These are phyloP conservation scores for Ophiostoma sp. DNA, from an alignment of 2,329 filamentous ascomycete genomes.

Conservation along the genomic window DNA sequence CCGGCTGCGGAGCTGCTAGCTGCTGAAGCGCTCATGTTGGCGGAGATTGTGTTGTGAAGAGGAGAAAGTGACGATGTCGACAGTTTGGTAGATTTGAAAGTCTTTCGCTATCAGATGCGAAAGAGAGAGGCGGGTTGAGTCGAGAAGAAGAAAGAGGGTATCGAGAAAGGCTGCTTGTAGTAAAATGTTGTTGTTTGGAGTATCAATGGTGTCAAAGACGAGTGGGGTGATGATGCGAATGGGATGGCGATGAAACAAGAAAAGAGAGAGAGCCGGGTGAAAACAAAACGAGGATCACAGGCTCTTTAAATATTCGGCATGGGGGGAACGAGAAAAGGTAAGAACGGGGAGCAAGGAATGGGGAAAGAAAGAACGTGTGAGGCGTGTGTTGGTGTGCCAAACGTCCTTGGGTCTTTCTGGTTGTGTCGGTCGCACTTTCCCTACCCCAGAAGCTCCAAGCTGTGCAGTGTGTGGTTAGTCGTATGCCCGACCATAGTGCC, in stretches of 20 bases:
- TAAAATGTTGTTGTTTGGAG: neutral
- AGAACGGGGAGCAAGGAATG: neutral
- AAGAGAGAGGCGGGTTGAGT: neutral
- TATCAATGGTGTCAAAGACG: neutral
- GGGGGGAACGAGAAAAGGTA: neutral
- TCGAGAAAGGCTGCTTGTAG: neutral
- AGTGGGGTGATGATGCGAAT: neutral
- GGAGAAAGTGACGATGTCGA: neutral
- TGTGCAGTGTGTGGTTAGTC: neutral
- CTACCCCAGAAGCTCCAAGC: neutral
- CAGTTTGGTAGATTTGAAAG: neutral
- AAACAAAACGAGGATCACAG: constrained; percentile 14
- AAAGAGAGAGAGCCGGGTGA: neutral
- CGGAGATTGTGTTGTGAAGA: neutral
- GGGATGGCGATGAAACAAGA: constrained; percentile 9
- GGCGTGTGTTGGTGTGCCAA: neutral
- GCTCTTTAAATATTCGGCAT: constrained; percentile 9
- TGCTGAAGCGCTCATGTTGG: constrained; percentile 15
- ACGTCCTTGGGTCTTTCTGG: neutral
- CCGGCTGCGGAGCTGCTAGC: neutral
- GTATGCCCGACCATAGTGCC: neutral
- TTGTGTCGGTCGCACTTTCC: neutral
- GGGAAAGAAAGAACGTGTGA: neutral
- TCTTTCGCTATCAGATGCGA: neutral
- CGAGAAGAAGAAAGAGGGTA: neutral